These are phyloP conservation scores for Coniochaeta sp. DNA, from an alignment of 2,329 filamentous ascomycete species.

Conservation along the genomic window DNA sequence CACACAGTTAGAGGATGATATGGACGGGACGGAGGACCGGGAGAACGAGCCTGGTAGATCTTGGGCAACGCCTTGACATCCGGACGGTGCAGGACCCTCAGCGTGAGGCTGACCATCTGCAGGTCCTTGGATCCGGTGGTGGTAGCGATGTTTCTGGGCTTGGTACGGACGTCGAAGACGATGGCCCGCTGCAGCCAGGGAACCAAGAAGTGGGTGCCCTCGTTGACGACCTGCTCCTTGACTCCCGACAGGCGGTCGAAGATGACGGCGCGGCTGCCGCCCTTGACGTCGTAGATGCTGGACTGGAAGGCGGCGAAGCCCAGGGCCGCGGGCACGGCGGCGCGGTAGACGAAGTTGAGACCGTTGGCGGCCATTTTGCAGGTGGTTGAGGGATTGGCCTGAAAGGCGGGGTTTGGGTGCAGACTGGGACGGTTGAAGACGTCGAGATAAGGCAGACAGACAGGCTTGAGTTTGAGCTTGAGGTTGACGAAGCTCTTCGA, in stretches of 20 bases:
- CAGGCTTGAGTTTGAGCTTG: neutral
- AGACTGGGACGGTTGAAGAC: neutral
- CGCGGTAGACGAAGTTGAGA: slow-evolving; percentile 57
- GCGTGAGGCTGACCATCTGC: slow-evolving; percentile 98
- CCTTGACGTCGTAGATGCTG: slow-evolving; percentile 94
- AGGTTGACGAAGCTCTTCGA: neutral
- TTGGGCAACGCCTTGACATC: slow-evolving; percentile 89
- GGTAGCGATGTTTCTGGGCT: slow-evolving; percentile 94
- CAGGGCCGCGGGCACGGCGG: slow-evolving; percentile 66
- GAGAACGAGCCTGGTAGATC: slow-evolving; percentile 81
- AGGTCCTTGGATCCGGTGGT: slow-evolving; percentile 98
- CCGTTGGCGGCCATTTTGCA: slow-evolving; percentile 42
- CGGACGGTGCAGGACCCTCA: slow-evolving; percentile 89
- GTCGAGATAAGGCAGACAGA: too few species aligned
- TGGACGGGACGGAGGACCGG: neutral
- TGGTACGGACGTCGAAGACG: slow-evolving; percentile 94
- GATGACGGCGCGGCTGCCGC: slow-evolving; percentile 91
- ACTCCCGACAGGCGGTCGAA: slow-evolving; percentile 92
- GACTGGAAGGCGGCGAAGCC: slow-evolving; percentile 63
- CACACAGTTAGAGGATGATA: neutral
- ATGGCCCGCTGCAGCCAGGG: slow-evolving; percentile 95
- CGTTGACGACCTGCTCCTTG: slow-evolving; percentile 85
- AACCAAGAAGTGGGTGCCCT: slow-evolving; percentile 93
- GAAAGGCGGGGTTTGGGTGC: neutral
- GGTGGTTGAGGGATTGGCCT: neutral